Conservation (phyloP, 176 grass and related monocot species). For the Tillandsia fasciculata region DNA sequence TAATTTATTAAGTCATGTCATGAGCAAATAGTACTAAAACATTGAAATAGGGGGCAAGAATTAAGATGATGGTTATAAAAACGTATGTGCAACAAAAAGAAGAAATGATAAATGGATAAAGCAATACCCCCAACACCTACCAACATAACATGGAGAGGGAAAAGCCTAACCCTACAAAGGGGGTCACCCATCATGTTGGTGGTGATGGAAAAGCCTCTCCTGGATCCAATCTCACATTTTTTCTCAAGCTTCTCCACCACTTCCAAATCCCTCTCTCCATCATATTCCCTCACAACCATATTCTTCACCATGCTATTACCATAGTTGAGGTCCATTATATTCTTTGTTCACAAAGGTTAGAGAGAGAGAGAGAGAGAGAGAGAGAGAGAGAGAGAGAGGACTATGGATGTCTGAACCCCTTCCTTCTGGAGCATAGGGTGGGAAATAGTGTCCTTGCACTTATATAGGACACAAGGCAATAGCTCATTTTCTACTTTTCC, state of each 20-base stretch:
- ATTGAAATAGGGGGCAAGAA: too few relatives aligned
- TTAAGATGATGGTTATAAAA: too few relatives aligned
- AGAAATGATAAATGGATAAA: too few relatives aligned
- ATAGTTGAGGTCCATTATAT: slow-evolving; percentile 9
- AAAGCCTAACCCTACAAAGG: slow-evolving; percentile 22
- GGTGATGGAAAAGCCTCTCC: slow-evolving; percentile 8
- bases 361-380: neutral
- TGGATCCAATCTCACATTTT: slow-evolving; percentile 15
- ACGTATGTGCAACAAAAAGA: neutral
- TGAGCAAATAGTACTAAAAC: too few relatives aligned
- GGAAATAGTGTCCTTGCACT: too few relatives aligned
- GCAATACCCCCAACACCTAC: neutral
- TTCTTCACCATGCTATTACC: neutral
- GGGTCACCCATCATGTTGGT: slow-evolving; percentile 26
- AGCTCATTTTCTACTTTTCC: too few relatives aligned
- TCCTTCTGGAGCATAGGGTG: too few relatives aligned
- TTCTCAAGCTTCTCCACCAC: slow-evolving; percentile 24
- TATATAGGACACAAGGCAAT: too few relatives aligned
- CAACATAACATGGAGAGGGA: slow-evolving; percentile 24
- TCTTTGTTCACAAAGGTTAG: neutral
- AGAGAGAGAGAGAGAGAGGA: too few relatives aligned
- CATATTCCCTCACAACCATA: slow-evolving; percentile 12
- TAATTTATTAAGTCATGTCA: too few relatives aligned
- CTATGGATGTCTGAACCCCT: too few relatives aligned
- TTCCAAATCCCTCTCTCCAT: slow-evolving; percentile 1